Conservation (phyloP, 345 rosid species). For the Citrus australasica region DNA sequence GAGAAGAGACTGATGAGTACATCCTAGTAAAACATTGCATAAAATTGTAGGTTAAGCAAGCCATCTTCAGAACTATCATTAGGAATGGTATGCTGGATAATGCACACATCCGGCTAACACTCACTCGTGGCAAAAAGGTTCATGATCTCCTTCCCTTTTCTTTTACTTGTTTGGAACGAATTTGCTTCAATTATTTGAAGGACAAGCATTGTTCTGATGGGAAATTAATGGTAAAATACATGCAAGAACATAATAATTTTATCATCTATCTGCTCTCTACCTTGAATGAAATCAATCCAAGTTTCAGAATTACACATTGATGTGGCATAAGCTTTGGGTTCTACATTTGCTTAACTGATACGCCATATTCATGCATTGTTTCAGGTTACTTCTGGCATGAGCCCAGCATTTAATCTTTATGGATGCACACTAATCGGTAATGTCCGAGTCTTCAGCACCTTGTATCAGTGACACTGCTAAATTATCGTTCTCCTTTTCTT, state of each 20-base stretch:
- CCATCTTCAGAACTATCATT: conserved; percentile 72
- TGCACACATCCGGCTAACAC: conserved; percentile 77
- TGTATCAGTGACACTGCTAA: neutral
- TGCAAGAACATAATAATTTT: neutral
- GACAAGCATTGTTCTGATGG: neutral
- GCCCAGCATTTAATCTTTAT: conserved; percentile 83
- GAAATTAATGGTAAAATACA: neutral
- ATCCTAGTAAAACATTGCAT: neutral
- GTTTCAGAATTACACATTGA: neutral
- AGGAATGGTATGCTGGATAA: conserved; percentile 87
- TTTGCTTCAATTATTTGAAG: neutral
- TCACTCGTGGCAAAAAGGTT: conserved; percentile 90
- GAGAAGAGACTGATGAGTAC: conserved; percentile 1
- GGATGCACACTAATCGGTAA: conserved; percentile 91
- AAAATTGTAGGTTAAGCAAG: conserved; percentile 66
- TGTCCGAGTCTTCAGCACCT: conserved; percentile 11
- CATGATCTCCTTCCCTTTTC: neutral
- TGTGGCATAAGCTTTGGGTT: neutral
- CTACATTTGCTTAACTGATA: neutral
- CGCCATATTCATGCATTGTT: conserved; percentile 3
- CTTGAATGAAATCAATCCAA: neutral
- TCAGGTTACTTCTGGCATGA: conserved; percentile 95
- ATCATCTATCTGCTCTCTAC: neutral
- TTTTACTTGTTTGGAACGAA: neutral
- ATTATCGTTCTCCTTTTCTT: neutral